Evolutionary conservation across 2,329 filamentous ascomycete genomes (phyloP).

Genomic region (Penicillium sumatraense): DNA sequence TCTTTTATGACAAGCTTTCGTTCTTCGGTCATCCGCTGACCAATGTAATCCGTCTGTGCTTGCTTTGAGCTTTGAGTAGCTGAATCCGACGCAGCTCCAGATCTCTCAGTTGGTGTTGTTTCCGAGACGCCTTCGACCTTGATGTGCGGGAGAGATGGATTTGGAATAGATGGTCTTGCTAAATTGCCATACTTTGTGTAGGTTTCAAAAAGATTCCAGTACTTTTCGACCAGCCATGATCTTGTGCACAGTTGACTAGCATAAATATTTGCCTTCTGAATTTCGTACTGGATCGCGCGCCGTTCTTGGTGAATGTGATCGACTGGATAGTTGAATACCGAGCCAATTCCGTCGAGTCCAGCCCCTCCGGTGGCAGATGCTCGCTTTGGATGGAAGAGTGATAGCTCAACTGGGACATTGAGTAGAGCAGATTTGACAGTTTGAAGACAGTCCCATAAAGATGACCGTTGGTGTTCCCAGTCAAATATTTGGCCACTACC

Average conservation of each 20-base stretch:
- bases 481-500: slow-evolving; percentile 76
- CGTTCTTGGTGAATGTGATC: slow-evolving; percentile 31
- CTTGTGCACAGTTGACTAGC: slow-evolving; percentile 79
- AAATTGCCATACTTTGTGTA: slow-evolving; percentile 45
- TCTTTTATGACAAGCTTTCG: slow-evolving; percentile 81
- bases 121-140: slow-evolving; percentile 27
- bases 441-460: slow-evolving; percentile 72
- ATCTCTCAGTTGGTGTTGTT: background rate
- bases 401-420: slow-evolving; percentile 70
- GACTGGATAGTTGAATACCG: slow-evolving; percentile 32
- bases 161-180: slow-evolving; percentile 17
- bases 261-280: slow-evolving; percentile 90
- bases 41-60: slow-evolving; percentile 54
- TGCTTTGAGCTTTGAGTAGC: slow-evolving; percentile 37
- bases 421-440: slow-evolving; percentile 72
- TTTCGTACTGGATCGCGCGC: slow-evolving; percentile 72
- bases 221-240: slow-evolving; percentile 84
- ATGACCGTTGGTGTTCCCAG: slow-evolving; percentile 75
- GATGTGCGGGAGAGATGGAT: slow-evolving; percentile 12
- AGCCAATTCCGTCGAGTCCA: slow-evolving; percentile 20
- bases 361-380: slow-evolving; percentile 7
- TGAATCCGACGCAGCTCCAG: slow-evolving; percentile 12
- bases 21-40: slow-evolving; percentile 72
- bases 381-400: slow-evolving; percentile 50
- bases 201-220: slow-evolving; percentile 75